Evolutionary conservation across 2,329 filamentous ascomycete species (phyloP).

Genomic region (Colletotrichum tamarilloi): DNA sequence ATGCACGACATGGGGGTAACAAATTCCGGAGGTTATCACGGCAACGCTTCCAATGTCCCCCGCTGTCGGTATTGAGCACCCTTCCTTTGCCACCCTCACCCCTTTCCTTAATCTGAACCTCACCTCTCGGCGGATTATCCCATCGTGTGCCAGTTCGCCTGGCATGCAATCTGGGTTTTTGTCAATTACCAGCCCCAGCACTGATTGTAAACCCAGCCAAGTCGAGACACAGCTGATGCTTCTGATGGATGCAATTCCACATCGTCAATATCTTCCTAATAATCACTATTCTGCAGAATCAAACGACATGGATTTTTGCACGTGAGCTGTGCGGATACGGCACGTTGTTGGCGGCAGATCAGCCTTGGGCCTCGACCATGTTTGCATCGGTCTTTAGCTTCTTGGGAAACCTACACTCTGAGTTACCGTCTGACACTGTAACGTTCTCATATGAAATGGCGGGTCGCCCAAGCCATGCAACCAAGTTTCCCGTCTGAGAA

Average conservation of each 20-base stretch:
- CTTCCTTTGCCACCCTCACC: not conserved
- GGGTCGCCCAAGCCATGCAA: not conserved
- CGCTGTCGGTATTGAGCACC: not conserved
- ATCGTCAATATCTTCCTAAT: not conserved
- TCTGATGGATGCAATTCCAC: not conserved
- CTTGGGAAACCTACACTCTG: not conserved
- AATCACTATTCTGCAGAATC: not conserved
- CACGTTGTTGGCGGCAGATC: not conserved
- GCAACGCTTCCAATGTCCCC: not conserved
- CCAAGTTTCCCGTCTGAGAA: not conserved
- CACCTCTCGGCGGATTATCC: conserved; percentile 21
- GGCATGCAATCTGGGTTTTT: not conserved
- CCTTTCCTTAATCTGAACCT: conserved; percentile 21
- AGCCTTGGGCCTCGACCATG: not conserved
- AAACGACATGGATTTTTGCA: not conserved
- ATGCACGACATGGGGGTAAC: conserved; percentile 30
- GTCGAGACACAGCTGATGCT: not conserved
- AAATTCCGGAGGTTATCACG: conserved; percentile 24
- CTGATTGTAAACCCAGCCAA: not conserved
- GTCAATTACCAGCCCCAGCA: not conserved
- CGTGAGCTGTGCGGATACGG: not conserved
- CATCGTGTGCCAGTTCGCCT: not conserved
- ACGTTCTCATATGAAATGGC: not conserved
- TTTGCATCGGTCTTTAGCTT: not conserved
- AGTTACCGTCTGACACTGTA: no score